Evolutionary conservation across 225 moss, liverwort and hornwort species (phyloP), one percentile per base, ranked within the genome.

Genomic region (Asterella californica): DNA sequence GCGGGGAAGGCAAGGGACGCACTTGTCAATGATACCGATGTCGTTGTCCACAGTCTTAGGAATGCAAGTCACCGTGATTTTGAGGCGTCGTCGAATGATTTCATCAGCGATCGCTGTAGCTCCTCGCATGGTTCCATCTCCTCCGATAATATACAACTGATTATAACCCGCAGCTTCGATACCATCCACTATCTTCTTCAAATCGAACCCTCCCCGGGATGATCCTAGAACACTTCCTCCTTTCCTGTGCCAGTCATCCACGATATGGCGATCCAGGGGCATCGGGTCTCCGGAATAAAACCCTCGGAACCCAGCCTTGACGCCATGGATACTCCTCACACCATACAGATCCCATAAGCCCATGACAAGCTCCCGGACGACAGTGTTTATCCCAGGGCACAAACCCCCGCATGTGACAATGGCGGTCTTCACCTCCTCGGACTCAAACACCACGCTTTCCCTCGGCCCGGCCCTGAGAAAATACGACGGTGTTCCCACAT

Each of bases 11-110:
- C n/a, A 45, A 64, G 34, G 71, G 49, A 76, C 86, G 79, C 72
- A 93, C 93, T 79, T 93, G 80, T 84, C 83, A 34, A 84, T 84
- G 42, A 84, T 76, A 17, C 72, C 89, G 10, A 94, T 89, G 74
- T 94, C 93, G 57, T 94, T 94, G n/a, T 94, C 93, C 4, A 94
- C 91, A 65, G 93, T 94, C 85, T 94, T 94, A 0, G 93, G 93
- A 84, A 94, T 89, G 81, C 89, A 91, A 71, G 88, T 89, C 71
- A 92, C 82, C 18, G 80, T 72, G 75, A 94, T 88, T 79, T 90
- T 89, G 57, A 94, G 71, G 61, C 88, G 85, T 79, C 93, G 88
- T 76, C 86, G 77, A 38, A 71, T 81, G 76, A 91, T 87, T 76
- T 94, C 93, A 83, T 94, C 79, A 15, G 42, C 25, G 21, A 84